These are phyloP conservation scores for Mucor saturninus DNA, from an alignment of 371 early-diverging fungal species.

Conservation along the genomic window DNA sequence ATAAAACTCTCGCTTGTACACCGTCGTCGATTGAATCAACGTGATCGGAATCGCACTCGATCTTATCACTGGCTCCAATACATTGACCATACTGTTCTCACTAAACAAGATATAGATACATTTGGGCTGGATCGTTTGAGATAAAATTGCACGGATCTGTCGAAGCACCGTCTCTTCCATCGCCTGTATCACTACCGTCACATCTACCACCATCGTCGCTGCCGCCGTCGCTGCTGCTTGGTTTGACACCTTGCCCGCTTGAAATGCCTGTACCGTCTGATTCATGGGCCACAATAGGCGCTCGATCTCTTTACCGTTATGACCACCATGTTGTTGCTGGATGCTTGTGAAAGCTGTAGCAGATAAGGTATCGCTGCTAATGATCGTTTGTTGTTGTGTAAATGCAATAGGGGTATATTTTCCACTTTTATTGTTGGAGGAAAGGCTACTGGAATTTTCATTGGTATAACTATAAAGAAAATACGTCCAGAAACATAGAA, in stretches of 20 bases:
- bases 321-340: neutral
- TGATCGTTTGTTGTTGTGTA: neutral
- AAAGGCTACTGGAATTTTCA: neutral
- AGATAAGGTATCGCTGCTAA: neutral
- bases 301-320: neutral
- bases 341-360: neutral
- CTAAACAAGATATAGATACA: conserved; percentile 21
- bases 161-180: neutral
- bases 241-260: too few relatives aligned
- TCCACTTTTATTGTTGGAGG: neutral
- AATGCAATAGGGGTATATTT: neutral
- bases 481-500: conserved; percentile 10
- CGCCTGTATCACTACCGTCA: neutral
- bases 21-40: neutral
- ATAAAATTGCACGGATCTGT: conserved; percentile 41
- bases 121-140: conserved; percentile 44
- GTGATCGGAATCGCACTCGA: neutral
- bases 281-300: neutral
- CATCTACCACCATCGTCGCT: neutral
- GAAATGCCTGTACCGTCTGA: too few relatives aligned
- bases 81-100: neutral
- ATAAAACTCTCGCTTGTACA: neutral
- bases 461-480: conserved; percentile 17
- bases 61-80: neutral
- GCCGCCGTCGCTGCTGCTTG: too few relatives aligned